Percentiles rank a stretch among this genome's conserved stretches.
phyloP scores from a whole-genome alignment of 2,329 filamentous ascomycete genomes.

The Chrysoporthe cubensis region DNA sequence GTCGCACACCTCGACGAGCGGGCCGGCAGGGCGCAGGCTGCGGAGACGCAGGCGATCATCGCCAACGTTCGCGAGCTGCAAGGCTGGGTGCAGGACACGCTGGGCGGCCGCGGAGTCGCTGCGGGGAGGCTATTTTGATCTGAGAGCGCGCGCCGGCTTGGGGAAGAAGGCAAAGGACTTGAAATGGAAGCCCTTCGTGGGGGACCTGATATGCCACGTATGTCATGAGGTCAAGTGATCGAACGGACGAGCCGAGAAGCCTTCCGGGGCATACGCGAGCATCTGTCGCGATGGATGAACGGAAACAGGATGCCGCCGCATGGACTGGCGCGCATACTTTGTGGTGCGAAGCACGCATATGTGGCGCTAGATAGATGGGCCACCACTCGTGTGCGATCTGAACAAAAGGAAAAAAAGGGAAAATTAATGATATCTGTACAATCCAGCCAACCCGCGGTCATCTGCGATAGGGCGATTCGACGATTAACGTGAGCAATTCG shows the following conservation, averaged over 20 bases:
- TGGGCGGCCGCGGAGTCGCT: neutral
- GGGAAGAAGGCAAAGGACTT: neutral
- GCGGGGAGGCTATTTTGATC: constrained; percentile 9
- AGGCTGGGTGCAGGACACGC: neutral
- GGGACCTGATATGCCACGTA: neutral
- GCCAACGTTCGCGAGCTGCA: constrained; percentile 12
- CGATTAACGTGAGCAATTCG: too few relatives aligned
- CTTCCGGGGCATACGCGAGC: neutral
- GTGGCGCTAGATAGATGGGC: neutral
- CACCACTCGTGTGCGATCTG: neutral
- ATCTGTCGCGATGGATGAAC: neutral
- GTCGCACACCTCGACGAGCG: constrained; percentile 16
- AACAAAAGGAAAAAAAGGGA: neutral
- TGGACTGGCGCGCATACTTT: neutral
- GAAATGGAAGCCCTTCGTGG: neutral
- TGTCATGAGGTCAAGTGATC: neutral
- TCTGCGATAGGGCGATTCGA: too few relatives aligned
- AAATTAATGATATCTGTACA: constrained; percentile 4
- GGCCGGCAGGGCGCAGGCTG: neutral
- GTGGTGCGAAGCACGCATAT: neutral
- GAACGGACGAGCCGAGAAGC: neutral
- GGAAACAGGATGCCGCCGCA: neutral
- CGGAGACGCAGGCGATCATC: constrained; percentile 9
- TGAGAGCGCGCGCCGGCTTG: neutral
- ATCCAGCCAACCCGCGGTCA: neutral